Percentiles rank a stretch among this genome's conserved stretches.
Conservation (phyloP, 2,329 filamentous ascomycete genomes). For the Aureobasidium leucospermi region DNA sequence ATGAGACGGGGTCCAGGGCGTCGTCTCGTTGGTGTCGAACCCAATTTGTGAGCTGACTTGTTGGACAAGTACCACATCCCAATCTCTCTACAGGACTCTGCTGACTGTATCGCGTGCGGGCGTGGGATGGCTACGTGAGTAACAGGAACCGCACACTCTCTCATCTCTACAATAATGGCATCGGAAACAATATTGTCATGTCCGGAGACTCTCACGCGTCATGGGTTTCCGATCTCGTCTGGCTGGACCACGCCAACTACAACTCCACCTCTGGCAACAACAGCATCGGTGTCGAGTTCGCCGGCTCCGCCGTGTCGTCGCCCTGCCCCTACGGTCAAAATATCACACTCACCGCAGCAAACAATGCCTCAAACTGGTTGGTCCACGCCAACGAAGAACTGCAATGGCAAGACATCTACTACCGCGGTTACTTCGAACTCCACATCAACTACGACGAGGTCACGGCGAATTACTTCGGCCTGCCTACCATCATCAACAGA, state of each 20-base stretch:
- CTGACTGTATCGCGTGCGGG: slow-evolving; percentile 16
- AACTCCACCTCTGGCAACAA: slow-evolving; percentile 33
- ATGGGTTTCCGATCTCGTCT: slow-evolving; percentile 45
- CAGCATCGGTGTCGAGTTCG: slow-evolving; percentile 44
- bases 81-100: too few relatives aligned
- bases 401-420: slow-evolving; percentile 68
- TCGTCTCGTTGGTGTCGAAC: too few relatives aligned
- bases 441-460: slow-evolving; percentile 50
- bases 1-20: too few relatives aligned
- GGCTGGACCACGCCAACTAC: slow-evolving; percentile 29
- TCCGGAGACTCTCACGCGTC: slow-evolving; percentile 63
- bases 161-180: slow-evolving; percentile 59
- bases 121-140: slow-evolving; percentile 59
- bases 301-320: slow-evolving; percentile 59
- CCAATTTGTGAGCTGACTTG: too few relatives aligned
- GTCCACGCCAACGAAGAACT: slow-evolving; percentile 54
- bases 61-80: too few relatives aligned
- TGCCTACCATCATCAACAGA: slow-evolving; percentile 51
- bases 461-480: slow-evolving; percentile 58
- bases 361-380: slow-evolving; percentile 39
- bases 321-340: slow-evolving; percentile 47
- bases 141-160: slow-evolving; percentile 65
- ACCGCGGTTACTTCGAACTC: slow-evolving; percentile 65
- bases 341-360: slow-evolving; percentile 47
- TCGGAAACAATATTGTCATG: slow-evolving; percentile 66